Base-by-base conservation (phyloP, 352 stramenopile species). In the Thraustotheca clavata region DNA sequence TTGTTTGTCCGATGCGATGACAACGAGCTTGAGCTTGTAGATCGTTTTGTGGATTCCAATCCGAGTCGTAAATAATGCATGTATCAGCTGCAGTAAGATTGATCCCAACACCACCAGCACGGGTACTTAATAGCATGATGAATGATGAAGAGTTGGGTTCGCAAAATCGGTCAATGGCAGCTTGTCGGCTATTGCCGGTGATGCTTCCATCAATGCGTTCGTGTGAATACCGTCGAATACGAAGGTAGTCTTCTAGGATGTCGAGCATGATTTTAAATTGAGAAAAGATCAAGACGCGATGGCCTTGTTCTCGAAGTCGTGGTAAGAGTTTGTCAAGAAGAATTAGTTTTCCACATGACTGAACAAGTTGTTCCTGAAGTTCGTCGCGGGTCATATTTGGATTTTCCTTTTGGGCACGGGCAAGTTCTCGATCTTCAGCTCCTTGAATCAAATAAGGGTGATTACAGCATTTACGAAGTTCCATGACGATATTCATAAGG, bases 211-310 rank as follows among this genome's bases (percentile, higher is more conserved):
- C 98, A 62, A 99, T 99, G 12, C 97, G 86, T 67, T 99, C 96
- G 77, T 87, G 98, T 41, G 89, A 87, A 70, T 98, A 98, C 32
- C 78, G 67, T 22, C 95, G 86, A 32, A 91, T 68, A 9, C 80
- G 69, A 20, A 99, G 71, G 73, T 99, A 99, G 62, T 99, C 97
- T 71, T 99, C 95, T 22, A 99, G 70, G 39, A 99, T 98, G 73
- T 99, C 94, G 49, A 99, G 80, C 96, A 99, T 99, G 43, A 98
- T 98, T 73, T 98, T 98, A 74, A 97, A 96, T 76, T 99, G 98
- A 5, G 90, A 98, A 73, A 99, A 99, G 20, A 99, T 91, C 9
- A 99, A 73, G 27, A 99, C 91, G 18, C 95, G 85, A 67, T 99
- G 97, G 3, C 94, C 94, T 43, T 98, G 95, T 62, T 88, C 81